These are phyloP conservation scores for Dactylellina drechsleri DNA, from an alignment of 2,329 filamentous ascomycete genomes.

Conservation along the genomic window DNA sequence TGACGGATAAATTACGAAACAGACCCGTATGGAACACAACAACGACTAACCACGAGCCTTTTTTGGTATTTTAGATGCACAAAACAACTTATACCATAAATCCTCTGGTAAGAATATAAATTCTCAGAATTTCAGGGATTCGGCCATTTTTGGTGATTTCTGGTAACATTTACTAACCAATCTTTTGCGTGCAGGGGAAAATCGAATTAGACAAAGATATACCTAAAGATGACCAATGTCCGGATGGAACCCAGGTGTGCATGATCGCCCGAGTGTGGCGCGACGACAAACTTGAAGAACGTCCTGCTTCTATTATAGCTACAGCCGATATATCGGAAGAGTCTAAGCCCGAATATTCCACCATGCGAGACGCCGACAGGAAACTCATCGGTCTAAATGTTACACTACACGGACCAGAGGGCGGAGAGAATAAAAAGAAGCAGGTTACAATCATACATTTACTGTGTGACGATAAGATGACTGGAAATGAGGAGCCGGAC, in stretches of 20 bases:
- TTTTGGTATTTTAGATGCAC: not conserved
- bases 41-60: not conserved
- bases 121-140: not conserved
- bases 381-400: constrained; percentile 67
- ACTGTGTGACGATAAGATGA: constrained; percentile 82
- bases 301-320: constrained; percentile 11
- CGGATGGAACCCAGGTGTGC: constrained; percentile 79
- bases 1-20: constrained; percentile 24
- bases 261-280: constrained; percentile 66
- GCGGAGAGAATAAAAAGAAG: constrained; percentile 66
- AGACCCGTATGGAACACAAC: not conserved
- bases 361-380: constrained; percentile 69
- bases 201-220: constrained; percentile 72
- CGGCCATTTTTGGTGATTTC: too few relatives aligned
- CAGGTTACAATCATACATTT: constrained; percentile 87
- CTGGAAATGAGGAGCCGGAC: constrained; percentile 66
- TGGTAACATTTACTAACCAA: too few relatives aligned
- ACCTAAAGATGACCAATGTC: constrained; percentile 71
- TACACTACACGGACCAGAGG: constrained; percentile 68
- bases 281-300: constrained; percentile 61
- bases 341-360: constrained; percentile 33
- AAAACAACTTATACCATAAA: constrained; percentile 1
- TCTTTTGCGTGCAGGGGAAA: constrained; percentile 59
- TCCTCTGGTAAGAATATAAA: not conserved
- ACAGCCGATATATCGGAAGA: constrained; percentile 27